These are phyloP conservation scores for Cryphonectria parasitica DNA, from an alignment of 2,329 filamentous ascomycete species.

Conservation along the genomic window DNA sequence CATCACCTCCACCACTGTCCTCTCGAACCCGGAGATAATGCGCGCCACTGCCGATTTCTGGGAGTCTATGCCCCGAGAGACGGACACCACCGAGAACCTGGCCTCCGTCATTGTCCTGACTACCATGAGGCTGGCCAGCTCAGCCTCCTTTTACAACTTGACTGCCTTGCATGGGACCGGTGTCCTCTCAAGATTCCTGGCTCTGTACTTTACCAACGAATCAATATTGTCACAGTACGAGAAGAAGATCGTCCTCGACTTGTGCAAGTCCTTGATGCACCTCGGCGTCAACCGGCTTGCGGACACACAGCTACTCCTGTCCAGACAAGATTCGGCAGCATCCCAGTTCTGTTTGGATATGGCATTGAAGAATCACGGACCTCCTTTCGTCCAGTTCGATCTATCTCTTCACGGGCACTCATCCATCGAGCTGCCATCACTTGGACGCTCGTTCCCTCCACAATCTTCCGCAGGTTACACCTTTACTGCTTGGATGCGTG, in stretches of 20 bases:
- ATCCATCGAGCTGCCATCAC: constrained; percentile 85
- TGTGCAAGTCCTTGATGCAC: constrained; percentile 72
- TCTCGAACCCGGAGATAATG: constrained; percentile 67
- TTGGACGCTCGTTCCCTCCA: constrained; percentile 85
- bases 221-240: constrained; percentile 59
- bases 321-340: constrained; percentile 54
- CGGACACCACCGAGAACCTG: constrained; percentile 49
- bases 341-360: constrained; percentile 75
- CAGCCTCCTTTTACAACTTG: constrained; percentile 69
- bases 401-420: constrained; percentile 85
- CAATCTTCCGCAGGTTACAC: constrained; percentile 82
- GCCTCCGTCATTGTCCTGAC: constrained; percentile 68
- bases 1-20: constrained; percentile 53
- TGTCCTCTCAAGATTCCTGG: constrained; percentile 68
- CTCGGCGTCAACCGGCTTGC: constrained; percentile 80
- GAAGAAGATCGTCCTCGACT: constrained; percentile 60
- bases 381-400: constrained; percentile 92
- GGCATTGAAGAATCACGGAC: constrained; percentile 73
- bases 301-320: constrained; percentile 76
- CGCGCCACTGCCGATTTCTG: constrained; percentile 66
- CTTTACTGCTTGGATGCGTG: constrained; percentile 83
- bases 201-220: constrained; percentile 59
- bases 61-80: constrained; percentile 61
- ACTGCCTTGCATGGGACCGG: constrained; percentile 73
- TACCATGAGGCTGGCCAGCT: constrained; percentile 61